phyloP scores from a whole-genome alignment of 139 green algal genomes.

The Microglena sp. region DNA sequence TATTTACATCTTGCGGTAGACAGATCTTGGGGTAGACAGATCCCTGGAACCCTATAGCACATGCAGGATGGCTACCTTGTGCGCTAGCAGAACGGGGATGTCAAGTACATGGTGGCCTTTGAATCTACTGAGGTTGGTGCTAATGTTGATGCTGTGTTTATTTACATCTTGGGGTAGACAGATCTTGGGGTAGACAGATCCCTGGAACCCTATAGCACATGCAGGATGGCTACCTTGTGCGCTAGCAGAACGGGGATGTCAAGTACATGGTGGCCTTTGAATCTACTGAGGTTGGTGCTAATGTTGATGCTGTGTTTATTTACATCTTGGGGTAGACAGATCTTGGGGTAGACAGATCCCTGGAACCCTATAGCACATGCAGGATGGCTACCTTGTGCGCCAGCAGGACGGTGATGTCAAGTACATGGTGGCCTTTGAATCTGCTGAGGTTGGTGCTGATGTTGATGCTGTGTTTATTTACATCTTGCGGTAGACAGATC shows the following conservation, averaged over 20 bases:
- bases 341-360: no score
- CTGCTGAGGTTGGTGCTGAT: conserved; percentile 19
- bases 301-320: no score
- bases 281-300: conserved; percentile 19
- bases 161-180: no score
- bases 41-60: no score
- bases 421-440: conserved; percentile 40
- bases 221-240: conserved; percentile 24
- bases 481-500: no score
- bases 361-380: conserved; percentile 11
- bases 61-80: conserved; percentile 26
- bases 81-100: conserved; percentile 12
- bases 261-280: conserved; percentile 31
- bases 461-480: no score
- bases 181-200: no score
- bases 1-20: no score
- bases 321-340: no score
- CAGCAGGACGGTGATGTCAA: conserved; percentile 35
- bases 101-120: conserved; percentile 31
- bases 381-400: conserved; percentile 33
- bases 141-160: no score
- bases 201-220: no score
- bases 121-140: conserved; percentile 17
- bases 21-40: no score
- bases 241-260: conserved; percentile 12